Conservation (phyloP, 2,329 filamentous ascomycete species). For the Exophiala lecanii-corni region DNA sequence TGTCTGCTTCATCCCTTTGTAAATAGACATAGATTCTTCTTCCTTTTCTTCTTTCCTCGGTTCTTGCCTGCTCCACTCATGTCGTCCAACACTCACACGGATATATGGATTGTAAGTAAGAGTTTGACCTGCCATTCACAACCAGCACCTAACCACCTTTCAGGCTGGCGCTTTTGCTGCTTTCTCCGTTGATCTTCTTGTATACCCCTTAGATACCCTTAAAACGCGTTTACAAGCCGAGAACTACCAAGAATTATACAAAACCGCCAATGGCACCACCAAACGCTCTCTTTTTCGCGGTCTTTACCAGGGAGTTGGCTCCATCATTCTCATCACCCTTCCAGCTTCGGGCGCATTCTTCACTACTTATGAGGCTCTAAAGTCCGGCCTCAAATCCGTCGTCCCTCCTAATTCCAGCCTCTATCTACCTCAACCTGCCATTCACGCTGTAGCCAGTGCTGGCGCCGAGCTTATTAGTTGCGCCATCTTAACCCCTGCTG, state of each 20-base stretch:
- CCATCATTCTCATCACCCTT: conserved; percentile 78
- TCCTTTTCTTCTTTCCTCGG: background rate
- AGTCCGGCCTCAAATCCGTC: conserved; percentile 54
- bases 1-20: too few species aligned
- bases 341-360: conserved; percentile 89
- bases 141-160: background rate
- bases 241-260: conserved; percentile 65
- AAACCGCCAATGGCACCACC: conserved; percentile 27
- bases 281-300: conserved; percentile 62
- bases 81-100: conserved; percentile 49
- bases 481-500: conserved; percentile 78
- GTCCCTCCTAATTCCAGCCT: conserved; percentile 41
- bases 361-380: conserved; percentile 78
- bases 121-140: background rate
- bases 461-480: conserved; percentile 80
- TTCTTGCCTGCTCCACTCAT: conserved; percentile 28
- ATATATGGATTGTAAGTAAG: conserved; percentile 53
- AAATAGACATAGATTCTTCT: too few species aligned
- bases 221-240: conserved; percentile 82
- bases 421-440: conserved; percentile 60
- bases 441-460: conserved; percentile 70
- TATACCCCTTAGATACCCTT: conserved; percentile 84
- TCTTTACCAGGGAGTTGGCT: conserved; percentile 82
- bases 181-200: conserved; percentile 76
- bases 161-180: conserved; percentile 81